phyloP scores from a whole-genome alignment of 2,329 filamentous ascomycete genomes.

The Hymenoscyphus albidus region DNA sequence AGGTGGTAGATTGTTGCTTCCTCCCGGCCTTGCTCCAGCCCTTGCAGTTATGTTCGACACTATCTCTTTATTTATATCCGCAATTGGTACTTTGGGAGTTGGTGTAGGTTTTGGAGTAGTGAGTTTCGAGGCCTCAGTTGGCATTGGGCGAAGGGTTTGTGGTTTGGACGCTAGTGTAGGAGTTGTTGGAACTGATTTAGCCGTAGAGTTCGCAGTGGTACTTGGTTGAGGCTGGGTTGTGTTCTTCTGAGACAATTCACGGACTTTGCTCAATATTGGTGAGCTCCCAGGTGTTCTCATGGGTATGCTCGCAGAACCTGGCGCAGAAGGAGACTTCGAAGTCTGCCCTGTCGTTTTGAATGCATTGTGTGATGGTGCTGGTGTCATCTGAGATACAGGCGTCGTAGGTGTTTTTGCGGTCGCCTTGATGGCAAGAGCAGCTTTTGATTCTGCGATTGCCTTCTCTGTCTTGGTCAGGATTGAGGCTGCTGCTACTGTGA shows the following conservation, averaged over 20 bases:
- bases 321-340: background rate
- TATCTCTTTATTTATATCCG: constrained; percentile 30
- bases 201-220: background rate
- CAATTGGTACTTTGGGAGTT: constrained; percentile 25
- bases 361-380: background rate
- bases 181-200: constrained; percentile 6
- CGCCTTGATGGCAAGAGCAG: background rate
- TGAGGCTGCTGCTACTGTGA: constrained; percentile 4
- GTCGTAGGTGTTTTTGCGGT: background rate
- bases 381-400: background rate
- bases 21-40: constrained; percentile 28
- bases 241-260: constrained; percentile 16
- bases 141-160: background rate
- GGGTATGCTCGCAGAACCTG: background rate
- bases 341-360: background rate
- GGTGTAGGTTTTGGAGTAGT: constrained; percentile 4
- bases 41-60: constrained; percentile 30
- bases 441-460: background rate
- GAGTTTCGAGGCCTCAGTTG: constrained; percentile 2
- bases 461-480: background rate
- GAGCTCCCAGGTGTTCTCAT: constrained; percentile 16
- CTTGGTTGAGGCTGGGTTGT: background rate
- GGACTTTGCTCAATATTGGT: constrained; percentile 23
- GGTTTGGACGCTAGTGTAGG: background rate
- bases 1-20: constrained; percentile 24